Base-by-base conservation (phyloP, 1,284 basidiomycete genomes). In the Meira nashicola region DNA sequence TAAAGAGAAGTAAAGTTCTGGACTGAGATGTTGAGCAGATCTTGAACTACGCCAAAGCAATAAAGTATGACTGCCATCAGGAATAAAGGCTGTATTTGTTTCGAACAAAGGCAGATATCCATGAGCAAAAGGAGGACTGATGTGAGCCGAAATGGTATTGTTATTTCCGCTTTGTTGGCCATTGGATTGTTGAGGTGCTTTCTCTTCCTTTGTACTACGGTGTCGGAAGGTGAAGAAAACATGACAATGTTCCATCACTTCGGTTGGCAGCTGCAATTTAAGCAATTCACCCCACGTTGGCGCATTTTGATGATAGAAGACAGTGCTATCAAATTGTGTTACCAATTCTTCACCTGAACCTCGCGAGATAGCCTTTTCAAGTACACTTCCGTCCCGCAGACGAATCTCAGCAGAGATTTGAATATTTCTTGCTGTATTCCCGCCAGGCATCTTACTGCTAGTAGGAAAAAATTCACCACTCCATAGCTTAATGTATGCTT, bases 201-300 rank as follows among this genome's bases (percentile, higher is more conserved):
- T 59, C 28, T 75, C 72, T 44, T 72, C 41, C 74, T 78, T 80
- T 12, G 83, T 83, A 56, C 81, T 83, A 19, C 92, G 87, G 68
- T 92, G 88, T 21, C 90, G 86, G 80, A 97, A 93, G 0, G 90
- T 90, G 80, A 97, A 90, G 83, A 93, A 96, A 12, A 98, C 80
- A 74, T 97, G 94, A 84, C 89, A 93, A 52, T 86, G 84, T 23
- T 87, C 86, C 52, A 87, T 83, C 7, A 84, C 83, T 5, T 86
- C 82, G 33, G 83, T 80, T 9, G 90, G 88, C 5, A 97, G 80
- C 47, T 78, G 84, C 17, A 98, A 81, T 79, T 96, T 97, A 80
- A 96, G 84, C 44, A 97, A 83, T 79, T 97, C 94, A 43, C 91
- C 91, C 79, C 88, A 97, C 0, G 90, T 94, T 2, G 91, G 90